phyloP scores from a whole-genome alignment of 1,139 yeast species.

The Protomyces macrosporus region DNA sequence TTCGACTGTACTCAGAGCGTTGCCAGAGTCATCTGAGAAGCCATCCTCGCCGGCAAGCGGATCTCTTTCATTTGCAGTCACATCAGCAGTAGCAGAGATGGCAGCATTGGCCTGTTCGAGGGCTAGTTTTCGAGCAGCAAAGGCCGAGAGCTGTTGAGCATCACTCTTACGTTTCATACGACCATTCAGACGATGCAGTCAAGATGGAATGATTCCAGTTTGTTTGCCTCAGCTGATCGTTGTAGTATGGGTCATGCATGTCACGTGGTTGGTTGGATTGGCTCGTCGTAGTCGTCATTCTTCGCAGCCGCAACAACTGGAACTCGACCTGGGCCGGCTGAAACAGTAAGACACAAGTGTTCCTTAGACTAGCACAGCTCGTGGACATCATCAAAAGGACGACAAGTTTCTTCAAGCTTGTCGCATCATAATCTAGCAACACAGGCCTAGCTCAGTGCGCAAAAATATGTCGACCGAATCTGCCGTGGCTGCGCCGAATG shows the following conservation, averaged over 20 bases:
- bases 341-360: too few species aligned
- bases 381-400: too few species aligned
- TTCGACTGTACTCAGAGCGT: background rate
- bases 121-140: conserved; percentile 10
- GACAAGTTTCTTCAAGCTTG: too few species aligned
- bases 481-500: background rate
- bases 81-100: background rate
- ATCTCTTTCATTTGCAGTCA: background rate
- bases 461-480: background rate
- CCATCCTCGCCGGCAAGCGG: background rate
- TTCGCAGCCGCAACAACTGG: too few species aligned
- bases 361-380: too few species aligned
- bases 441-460: background rate
- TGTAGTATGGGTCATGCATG: too few species aligned
- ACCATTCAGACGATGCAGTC: background rate
- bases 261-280: too few species aligned
- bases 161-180: conserved; percentile 17
- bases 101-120: conserved; percentile 4
- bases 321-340: too few species aligned
- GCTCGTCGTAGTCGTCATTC: too few species aligned
- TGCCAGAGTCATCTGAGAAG: background rate
- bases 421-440: background rate
- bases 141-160: conserved; percentile 14
- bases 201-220: too few species aligned
- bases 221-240: too few species aligned